Percentiles rank a stretch among this genome's conserved stretches.
Conservation (phyloP, 345 rosid species). For the Brassica cretica region DNA sequence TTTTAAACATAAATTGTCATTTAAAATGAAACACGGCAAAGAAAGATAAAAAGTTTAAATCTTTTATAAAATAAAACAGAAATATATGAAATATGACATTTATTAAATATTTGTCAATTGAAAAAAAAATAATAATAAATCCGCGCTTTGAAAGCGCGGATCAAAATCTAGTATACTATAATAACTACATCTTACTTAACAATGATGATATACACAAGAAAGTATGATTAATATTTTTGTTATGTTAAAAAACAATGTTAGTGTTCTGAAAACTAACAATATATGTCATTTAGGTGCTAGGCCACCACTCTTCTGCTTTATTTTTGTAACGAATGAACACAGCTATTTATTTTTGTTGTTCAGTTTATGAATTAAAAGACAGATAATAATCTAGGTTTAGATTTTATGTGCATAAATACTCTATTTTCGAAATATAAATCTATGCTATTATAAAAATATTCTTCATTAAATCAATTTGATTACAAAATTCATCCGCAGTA, state of each 20-base stretch:
- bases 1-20: too few relatives aligned
- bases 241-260: neutral
- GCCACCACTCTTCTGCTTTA: slow-evolving; percentile 22
- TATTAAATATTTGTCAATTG: too few relatives aligned
- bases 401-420: neutral
- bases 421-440: neutral
- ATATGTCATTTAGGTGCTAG: slow-evolving; percentile 25
- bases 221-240: slow-evolving; percentile 1
- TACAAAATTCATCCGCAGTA: neutral
- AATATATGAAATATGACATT: too few relatives aligned
- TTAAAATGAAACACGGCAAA: too few relatives aligned
- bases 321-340: neutral
- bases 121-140: too few relatives aligned
- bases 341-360: neutral
- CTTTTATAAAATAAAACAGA: too few relatives aligned
- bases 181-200: slow-evolving; percentile 16
- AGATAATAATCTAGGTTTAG: neutral
- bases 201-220: neutral
- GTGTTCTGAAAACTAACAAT: slow-evolving; percentile 9
- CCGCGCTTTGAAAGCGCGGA: too few relatives aligned
- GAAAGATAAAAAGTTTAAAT: too few relatives aligned
- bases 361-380: neutral
- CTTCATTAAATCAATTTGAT: neutral
- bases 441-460: neutral
- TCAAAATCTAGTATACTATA: too few relatives aligned